Conservation (phyloP, 2,329 filamentous ascomycete genomes). For the Cadophora gregata region DNA sequence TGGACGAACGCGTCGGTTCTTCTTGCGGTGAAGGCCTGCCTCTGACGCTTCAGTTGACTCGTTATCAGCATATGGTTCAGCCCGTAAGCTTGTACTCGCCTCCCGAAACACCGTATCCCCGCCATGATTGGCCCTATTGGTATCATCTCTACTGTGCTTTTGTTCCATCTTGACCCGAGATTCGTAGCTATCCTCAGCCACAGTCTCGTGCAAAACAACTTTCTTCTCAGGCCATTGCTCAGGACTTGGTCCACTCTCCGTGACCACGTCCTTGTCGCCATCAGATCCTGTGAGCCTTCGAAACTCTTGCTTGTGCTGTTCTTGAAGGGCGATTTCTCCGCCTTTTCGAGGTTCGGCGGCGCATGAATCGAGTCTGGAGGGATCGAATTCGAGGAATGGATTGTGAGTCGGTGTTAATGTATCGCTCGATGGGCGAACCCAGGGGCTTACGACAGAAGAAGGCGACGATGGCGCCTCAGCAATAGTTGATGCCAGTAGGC, state of each 20-base stretch:
- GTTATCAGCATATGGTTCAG: no score
- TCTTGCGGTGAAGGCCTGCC: no score
- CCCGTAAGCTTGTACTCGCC: neutral
- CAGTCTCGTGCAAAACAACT: neutral
- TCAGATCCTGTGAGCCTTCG: neutral
- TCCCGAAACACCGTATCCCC: neutral
- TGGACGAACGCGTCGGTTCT: no score
- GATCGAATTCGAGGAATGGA: neutral
- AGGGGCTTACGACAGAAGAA: neutral
- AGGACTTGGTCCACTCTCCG: neutral
- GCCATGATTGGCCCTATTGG: neutral
- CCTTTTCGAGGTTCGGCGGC: neutral
- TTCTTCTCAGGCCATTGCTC: neutral
- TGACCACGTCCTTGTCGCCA: neutral
- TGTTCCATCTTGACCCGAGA: neutral
- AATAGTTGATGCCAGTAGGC: neutral
- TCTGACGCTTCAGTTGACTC: no score
- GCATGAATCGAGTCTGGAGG: neutral
- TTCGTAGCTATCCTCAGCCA: neutral
- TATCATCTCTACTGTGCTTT: neutral
- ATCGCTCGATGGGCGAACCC: neutral
- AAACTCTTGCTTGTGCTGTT: neutral
- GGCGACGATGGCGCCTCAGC: neutral
- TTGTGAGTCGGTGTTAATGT: neutral
- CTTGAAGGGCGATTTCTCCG: neutral